Evolutionary conservation across 495 filamentous ascomycete genomes (phyloP).

Genomic region (Penicillium parvum): DNA sequence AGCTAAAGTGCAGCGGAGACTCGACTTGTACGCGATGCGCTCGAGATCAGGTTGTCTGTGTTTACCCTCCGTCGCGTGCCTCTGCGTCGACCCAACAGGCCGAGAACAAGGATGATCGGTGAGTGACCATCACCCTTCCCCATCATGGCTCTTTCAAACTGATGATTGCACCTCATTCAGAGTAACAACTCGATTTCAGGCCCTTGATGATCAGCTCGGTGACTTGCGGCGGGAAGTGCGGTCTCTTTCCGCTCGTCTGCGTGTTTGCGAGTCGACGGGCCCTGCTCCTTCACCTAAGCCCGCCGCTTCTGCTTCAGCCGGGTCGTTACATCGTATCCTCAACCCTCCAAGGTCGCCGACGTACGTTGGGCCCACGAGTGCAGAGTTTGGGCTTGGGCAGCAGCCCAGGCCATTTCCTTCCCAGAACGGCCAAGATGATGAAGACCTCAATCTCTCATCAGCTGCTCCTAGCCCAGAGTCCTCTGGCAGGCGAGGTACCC

Average conservation of each 20-base stretch:
- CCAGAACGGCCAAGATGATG: constrained; percentile 1
- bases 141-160: no score
- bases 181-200: background rate
- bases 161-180: no score
- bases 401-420: constrained; percentile 2
- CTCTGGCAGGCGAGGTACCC: constrained; percentile 8
- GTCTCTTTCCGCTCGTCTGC: constrained; percentile 30
- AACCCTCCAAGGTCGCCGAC: constrained; percentile 34
- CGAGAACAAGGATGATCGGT: constrained; percentile 24
- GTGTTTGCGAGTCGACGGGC: constrained; percentile 25
- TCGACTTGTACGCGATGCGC: constrained; percentile 72
- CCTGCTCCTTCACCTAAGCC: constrained; percentile 1
- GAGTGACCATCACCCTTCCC: no score
- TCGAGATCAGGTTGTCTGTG: constrained; percentile 57
- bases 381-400: constrained; percentile 36
- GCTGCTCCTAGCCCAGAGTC: constrained; percentile 18
- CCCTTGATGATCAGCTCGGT: background rate
- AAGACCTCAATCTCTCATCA: constrained; percentile 18
- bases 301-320: constrained; percentile 1
- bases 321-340: constrained; percentile 29
- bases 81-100: constrained; percentile 3
- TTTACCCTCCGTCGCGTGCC: constrained; percentile 46
- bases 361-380: constrained; percentile 41
- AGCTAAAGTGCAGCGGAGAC: constrained; percentile 88
- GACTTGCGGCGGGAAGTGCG: constrained; percentile 20